These are phyloP conservation scores for Moesziomyces sp. DNA, from an alignment of 1,284 basidiomycete species.

Conservation along the genomic window DNA sequence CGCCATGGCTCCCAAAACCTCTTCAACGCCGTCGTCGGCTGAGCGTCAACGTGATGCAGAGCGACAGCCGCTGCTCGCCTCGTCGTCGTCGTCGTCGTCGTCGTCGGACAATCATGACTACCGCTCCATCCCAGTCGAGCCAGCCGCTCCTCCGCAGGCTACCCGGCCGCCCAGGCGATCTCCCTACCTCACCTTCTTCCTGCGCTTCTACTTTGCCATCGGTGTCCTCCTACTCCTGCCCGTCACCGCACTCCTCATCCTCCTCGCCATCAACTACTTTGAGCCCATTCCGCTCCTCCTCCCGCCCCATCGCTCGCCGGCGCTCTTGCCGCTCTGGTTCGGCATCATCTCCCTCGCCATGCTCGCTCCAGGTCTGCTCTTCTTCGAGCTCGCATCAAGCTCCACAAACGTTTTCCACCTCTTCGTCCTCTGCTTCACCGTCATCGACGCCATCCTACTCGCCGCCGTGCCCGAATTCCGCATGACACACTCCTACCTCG, in stretches of 20 bases:
- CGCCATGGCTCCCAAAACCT: slow-evolving; percentile 26
- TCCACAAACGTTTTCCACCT: slow-evolving; percentile 49
- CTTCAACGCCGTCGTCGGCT: slow-evolving; percentile 7
- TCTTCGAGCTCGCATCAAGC: slow-evolving; percentile 53
- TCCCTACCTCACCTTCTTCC: slow-evolving; percentile 36
- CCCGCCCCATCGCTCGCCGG: slow-evolving; percentile 43
- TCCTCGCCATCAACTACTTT: slow-evolving; percentile 46
- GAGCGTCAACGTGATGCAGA: slow-evolving; percentile 22
- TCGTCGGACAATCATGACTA: slow-evolving; percentile 12
- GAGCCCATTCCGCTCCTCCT: slow-evolving; percentile 49
- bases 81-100: background rate
- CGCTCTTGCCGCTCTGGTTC: slow-evolving; percentile 50
- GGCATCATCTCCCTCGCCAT: slow-evolving; percentile 43
- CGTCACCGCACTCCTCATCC: slow-evolving; percentile 32
- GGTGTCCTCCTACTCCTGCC: slow-evolving; percentile 42
- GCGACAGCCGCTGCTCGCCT: slow-evolving; percentile 32
- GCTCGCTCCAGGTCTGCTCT: slow-evolving; percentile 44
- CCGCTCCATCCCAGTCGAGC: slow-evolving; percentile 14
- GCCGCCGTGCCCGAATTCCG: slow-evolving; percentile 39
- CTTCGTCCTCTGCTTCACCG: slow-evolving; percentile 31
- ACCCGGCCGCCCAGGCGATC: slow-evolving; percentile 11
- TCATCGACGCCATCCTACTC: slow-evolving; percentile 32
- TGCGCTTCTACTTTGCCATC: slow-evolving; percentile 39
- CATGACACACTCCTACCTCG: slow-evolving; percentile 42
- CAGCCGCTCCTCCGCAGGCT: slow-evolving; percentile 1